Conservation (phyloP, 2,329 filamentous ascomycete genomes). For the Aspergillus floridensis region DNA sequence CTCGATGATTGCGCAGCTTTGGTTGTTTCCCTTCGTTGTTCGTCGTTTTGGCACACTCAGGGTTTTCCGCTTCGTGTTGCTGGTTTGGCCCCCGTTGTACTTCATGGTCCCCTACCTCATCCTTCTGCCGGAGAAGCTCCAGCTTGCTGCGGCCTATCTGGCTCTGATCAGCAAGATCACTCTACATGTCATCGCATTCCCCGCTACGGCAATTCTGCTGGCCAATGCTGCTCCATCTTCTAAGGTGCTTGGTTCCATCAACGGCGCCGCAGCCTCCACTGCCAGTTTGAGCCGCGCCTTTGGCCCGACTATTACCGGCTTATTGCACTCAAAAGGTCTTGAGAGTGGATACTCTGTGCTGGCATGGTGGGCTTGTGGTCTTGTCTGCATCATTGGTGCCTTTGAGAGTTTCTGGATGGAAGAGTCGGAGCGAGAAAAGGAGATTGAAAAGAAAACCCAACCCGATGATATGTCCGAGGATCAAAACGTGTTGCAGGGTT, state of each 20-base stretch:
- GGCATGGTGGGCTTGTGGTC: conserved; percentile 87
- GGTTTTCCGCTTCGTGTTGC: conserved; percentile 76
- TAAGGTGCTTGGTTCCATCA: conserved; percentile 83
- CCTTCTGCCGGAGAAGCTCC: conserved; percentile 69
- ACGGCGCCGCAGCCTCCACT: conserved; percentile 86
- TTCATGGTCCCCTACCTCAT: conserved; percentile 84
- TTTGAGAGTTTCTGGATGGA: conserved; percentile 73
- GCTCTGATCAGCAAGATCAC: conserved; percentile 90
- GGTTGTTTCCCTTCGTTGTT: conserved; percentile 78
- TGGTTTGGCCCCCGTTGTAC: conserved; percentile 85
- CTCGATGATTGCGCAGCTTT: conserved; percentile 80
- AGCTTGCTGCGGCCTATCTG: conserved; percentile 71
- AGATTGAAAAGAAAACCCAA: conserved; percentile 41
- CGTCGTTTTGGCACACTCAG: conserved; percentile 72
- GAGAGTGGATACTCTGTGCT: conserved; percentile 79
- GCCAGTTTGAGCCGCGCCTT: conserved; percentile 86
- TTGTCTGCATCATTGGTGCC: conserved; percentile 72
- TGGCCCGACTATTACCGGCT: conserved; percentile 81
- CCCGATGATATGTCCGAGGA: conserved; percentile 29
- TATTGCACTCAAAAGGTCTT: conserved; percentile 78
- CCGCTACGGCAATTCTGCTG: conserved; percentile 82
- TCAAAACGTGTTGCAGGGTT: conserved; percentile 23
- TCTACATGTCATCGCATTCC: conserved; percentile 86
- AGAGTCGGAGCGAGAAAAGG: conserved; percentile 52
- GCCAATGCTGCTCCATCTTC: conserved; percentile 84